These are phyloP conservation scores for Nitzschia inconspicua DNA, from an alignment of 108 stramenopile species.

Conservation along the genomic window DNA sequence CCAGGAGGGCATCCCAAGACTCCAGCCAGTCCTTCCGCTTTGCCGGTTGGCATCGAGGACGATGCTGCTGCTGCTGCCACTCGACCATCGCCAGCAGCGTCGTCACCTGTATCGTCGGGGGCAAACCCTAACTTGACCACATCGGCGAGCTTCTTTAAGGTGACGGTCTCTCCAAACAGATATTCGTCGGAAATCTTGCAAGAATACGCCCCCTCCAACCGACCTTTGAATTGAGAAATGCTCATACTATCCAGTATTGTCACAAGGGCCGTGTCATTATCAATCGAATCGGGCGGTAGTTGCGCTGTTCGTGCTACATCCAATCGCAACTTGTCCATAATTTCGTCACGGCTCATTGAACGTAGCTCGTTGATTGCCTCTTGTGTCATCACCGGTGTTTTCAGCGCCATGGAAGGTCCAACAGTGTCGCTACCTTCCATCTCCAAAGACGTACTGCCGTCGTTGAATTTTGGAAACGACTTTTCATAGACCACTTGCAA, in stretches of 20 bases:
- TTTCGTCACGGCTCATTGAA: slow-evolving; percentile 49
- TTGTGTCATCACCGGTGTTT: neutral
- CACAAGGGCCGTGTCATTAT: slow-evolving; percentile 52
- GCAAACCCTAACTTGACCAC: slow-evolving; percentile 78
- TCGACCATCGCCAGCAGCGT: slow-evolving; percentile 13
- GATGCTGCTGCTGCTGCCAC: slow-evolving; percentile 2
- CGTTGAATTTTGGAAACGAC: slow-evolving; percentile 32
- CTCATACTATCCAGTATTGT: slow-evolving; percentile 79
- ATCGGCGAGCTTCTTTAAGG: slow-evolving; percentile 70
- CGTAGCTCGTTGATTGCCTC: slow-evolving; percentile 34
- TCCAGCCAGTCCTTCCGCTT: slow-evolving; percentile 65
- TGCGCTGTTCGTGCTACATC: slow-evolving; percentile 57
- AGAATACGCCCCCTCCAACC: slow-evolving; percentile 63
- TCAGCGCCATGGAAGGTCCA: slow-evolving; percentile 2
- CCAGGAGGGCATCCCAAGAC: slow-evolving; percentile 78
- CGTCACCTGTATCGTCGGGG: slow-evolving; percentile 43
- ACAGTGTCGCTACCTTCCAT: slow-evolving; percentile 3
- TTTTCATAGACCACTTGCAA: slow-evolving; percentile 65
- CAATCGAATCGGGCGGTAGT: slow-evolving; percentile 49
- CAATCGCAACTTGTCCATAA: slow-evolving; percentile 46
- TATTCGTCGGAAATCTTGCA: slow-evolving; percentile 83
- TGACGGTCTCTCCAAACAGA: slow-evolving; percentile 77
- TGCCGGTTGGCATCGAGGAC: slow-evolving; percentile 21
- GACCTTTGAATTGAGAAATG: slow-evolving; percentile 83
- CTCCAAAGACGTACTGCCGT: slow-evolving; percentile 8